Percentiles rank a stretch among this genome's conserved stretches.
phyloP scores from a whole-genome alignment of 257 asterid species.

The Nicotiana otophora region DNA sequence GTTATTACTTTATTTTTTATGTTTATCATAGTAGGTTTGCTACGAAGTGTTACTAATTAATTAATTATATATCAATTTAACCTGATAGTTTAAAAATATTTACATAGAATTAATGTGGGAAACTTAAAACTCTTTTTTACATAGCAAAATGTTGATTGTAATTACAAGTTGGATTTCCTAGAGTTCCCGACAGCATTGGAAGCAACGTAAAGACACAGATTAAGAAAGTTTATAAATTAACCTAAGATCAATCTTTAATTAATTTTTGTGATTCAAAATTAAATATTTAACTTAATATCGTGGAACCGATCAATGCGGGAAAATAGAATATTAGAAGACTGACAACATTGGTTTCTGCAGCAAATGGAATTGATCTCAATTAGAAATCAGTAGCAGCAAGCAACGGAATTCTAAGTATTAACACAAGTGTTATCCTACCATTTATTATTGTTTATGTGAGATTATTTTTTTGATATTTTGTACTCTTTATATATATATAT shows the following conservation, averaged over 20 bases:
- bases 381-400: not conserved
- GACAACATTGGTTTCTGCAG: not conserved
- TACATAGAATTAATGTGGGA: no score
- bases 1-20: no score
- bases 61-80: no score
- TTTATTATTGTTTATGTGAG: no score
- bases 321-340: not conserved
- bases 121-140: not conserved
- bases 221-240: not conserved
- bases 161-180: not conserved
- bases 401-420: not conserved
- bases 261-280: not conserved
- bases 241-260: not conserved
- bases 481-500: no score
- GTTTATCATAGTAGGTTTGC: no score
- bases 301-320: constrained; percentile 8
- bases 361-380: not conserved
- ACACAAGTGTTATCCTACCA: no score
- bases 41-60: no score
- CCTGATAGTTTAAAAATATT: no score
- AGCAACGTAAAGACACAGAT: not conserved
- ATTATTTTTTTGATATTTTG: no score
- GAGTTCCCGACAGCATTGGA: constrained; percentile 26
- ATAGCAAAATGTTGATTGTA: not conserved
- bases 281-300: not conserved